Evolutionary conservation across 148 eudicot species (phyloP).

Genomic region (Mesembryanthemum crystallinum): DNA sequence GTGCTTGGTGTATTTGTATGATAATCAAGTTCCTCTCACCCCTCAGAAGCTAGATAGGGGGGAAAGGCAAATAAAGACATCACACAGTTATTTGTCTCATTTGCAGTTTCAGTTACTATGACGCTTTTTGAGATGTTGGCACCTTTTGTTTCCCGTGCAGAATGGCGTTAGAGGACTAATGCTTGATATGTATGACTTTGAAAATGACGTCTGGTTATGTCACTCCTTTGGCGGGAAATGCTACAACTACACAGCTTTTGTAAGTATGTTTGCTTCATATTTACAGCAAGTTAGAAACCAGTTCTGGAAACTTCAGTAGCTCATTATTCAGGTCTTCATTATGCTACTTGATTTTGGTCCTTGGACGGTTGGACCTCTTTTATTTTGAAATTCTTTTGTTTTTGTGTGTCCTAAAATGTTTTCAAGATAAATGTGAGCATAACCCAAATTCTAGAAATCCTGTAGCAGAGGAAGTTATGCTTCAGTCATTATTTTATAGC

Average conservation of each 20-base stretch:
- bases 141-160: slow-evolving; percentile 27
- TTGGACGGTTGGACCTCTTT: not conserved
- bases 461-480: not conserved
- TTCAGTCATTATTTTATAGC: not conserved
- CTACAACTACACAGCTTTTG: slow-evolving; percentile 89
- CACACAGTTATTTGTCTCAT: not conserved
- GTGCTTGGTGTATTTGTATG: not conserved
- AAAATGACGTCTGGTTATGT: slow-evolving; percentile 86
- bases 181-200: slow-evolving; percentile 97
- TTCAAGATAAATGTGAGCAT: not conserved
- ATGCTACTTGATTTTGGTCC: not conserved
- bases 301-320: not conserved
- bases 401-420: not conserved
- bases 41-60: not conserved
- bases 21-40: not conserved
- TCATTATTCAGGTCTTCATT: not conserved
- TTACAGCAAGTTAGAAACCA: not conserved
- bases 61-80: not conserved
- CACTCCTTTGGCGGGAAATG: slow-evolving; percentile 88
- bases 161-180: slow-evolving; percentile 40
- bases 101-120: slow-evolving; percentile 5
- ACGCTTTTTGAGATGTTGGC: not conserved
- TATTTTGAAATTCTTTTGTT: not conserved
- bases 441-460: not conserved
- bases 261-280: slow-evolving; percentile 41